These are phyloP conservation scores for Graphiopsis chlorocephala DNA, from an alignment of 2,329 filamentous ascomycete genomes.

Conservation along the genomic window DNA sequence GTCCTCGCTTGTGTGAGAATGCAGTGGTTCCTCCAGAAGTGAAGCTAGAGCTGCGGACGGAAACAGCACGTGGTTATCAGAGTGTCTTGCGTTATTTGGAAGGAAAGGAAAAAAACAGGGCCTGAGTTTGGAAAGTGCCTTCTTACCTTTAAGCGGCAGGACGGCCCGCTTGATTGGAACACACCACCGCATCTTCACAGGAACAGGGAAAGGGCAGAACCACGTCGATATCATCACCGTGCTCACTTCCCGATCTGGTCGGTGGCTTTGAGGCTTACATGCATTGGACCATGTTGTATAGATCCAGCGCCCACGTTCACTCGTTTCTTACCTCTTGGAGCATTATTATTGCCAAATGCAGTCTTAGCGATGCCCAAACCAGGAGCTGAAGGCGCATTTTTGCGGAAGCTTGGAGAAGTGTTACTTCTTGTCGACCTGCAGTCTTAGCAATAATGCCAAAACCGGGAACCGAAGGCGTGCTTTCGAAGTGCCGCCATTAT, in stretches of 20 bases:
- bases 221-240: too few species aligned
- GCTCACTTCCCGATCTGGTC: background rate
- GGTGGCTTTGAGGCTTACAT: background rate
- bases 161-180: background rate
- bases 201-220: background rate
- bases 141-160: background rate
- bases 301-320: background rate
- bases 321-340: background rate
- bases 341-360: background rate
- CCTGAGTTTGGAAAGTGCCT: background rate
- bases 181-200: background rate
- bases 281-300: background rate
- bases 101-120: background rate
- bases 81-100: background rate
- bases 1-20: background rate
- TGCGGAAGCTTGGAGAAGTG: background rate
- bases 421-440: background rate
- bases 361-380: background rate
- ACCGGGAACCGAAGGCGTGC: too few species aligned
- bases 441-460: too few species aligned
- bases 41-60: background rate
- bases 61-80: background rate
- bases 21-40: too few species aligned
- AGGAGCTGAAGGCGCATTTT: background rate
- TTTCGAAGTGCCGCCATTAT: too few species aligned